Percentiles rank a stretch among this genome's conserved stretches.
Evolutionary conservation across 768 basidiomycete species (phyloP).

Genomic region (Piloderma croceum): DNA sequence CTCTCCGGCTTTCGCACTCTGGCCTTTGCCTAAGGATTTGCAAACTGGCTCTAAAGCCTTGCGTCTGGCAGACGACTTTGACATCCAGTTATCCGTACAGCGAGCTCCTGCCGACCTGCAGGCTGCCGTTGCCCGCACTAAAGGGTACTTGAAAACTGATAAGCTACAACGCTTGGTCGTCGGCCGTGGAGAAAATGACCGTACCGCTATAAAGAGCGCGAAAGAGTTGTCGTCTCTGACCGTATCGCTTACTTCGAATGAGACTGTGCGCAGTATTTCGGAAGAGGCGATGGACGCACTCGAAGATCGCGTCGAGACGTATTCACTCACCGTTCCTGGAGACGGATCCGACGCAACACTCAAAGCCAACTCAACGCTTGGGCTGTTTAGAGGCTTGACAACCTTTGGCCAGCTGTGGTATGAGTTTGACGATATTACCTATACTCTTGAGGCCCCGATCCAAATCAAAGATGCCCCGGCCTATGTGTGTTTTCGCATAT

Average conservation of each 20-base stretch:
- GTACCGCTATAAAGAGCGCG: conserved; percentile 32
- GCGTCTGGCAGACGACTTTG: conserved; percentile 32
- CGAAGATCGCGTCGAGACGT: conserved; percentile 52
- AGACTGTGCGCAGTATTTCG: conserved; percentile 32
- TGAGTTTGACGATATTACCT: conserved; percentile 38
- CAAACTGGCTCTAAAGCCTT: conserved; percentile 16
- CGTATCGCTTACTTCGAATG: conserved; percentile 21
- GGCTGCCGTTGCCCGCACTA: conserved; percentile 50
- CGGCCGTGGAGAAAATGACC: conserved; percentile 50
- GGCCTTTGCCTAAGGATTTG: conserved; percentile 24
- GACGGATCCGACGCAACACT: conserved; percentile 50
- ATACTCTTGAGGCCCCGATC: conserved; percentile 52
- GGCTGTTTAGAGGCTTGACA: conserved; percentile 67
- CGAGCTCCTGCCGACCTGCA: conserved; percentile 50
- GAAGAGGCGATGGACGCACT: conserved; percentile 47
- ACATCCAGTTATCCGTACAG: conserved; percentile 40
- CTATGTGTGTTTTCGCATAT: conserved; percentile 46
- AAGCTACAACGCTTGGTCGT: conserved; percentile 54
- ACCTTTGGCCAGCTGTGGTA: conserved; percentile 71
- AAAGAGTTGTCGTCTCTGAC: conserved; percentile 37
- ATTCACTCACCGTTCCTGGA: conserved; percentile 49
- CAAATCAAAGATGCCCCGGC: conserved; percentile 57
- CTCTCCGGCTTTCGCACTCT: conserved; percentile 15
- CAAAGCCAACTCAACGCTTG: conserved; percentile 57
- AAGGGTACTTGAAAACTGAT: conserved; percentile 40